Base-by-base conservation (phyloP, 495 filamentous ascomycete genomes). In the Aspergillus cristatus region DNA sequence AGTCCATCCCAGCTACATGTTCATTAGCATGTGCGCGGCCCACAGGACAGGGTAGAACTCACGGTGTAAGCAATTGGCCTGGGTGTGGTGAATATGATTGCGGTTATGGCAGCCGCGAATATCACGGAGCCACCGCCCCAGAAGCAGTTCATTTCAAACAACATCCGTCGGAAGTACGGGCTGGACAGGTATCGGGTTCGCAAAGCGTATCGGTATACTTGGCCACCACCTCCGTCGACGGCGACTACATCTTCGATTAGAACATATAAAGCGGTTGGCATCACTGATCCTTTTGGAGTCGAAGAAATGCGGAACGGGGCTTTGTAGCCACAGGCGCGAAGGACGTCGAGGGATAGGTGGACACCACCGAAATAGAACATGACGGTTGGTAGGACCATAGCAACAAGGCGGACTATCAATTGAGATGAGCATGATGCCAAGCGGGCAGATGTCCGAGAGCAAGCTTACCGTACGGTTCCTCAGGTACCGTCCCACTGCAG, bases 191-290 rank as follows among this genome's bases (percentile, higher is more conserved):
- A 93, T 41, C 86, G 67, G 7, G 63, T 71, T 35, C 77, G 70
- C 12, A 87, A 52, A 0, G 73, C 69, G 41, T 75, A 65, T 36
- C 86, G 65, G 47, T 81, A 93, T 7, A 70, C 72, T 33, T 74
- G 71, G 0, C 82, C 84, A 2, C 78, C 83, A 6, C 71, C 75
- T 13, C 84, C 84, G 46, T 90, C 84, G 3, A 90, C 85, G 0
- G 80, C 82, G 1, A 84, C 70, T 10, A 90, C 75, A 45, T 93
- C 86, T 54, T 93, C 86, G 30, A 91, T 78, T 14, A 88, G 62
- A 4, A 76, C 79, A 47, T 86, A 82, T 18, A 89, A 65, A 15
- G 81, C 70, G 7, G 85, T 84, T 7, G 75, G 78, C 46, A 84
- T 72, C 17, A 66, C 68, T 14, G 71, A 73, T n/a, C 83, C 83